Conservation (phyloP, 345 rosid species). For the Eucalyptus cloeziana region DNA sequence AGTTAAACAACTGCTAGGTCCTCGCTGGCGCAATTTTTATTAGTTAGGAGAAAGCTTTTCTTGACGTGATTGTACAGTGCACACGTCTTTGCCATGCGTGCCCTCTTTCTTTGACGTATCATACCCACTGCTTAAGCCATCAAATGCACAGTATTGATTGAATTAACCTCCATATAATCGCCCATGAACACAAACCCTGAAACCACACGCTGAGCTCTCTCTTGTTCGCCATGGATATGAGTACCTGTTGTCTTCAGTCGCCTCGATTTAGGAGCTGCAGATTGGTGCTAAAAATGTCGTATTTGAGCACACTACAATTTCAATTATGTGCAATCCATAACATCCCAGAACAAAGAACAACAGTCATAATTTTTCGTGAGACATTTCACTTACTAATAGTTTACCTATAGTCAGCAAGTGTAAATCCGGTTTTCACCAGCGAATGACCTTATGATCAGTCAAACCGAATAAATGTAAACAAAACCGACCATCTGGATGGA, state of each 20-base stretch:
- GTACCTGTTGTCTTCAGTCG: background rate
- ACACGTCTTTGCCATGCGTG: background rate
- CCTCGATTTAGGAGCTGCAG: background rate
- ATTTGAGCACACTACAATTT: background rate
- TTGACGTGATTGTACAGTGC: background rate
- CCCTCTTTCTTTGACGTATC: background rate
- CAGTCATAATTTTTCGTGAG: background rate
- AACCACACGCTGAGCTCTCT: background rate
- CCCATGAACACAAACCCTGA: background rate
- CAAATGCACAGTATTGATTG: background rate
- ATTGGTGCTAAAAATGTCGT: background rate
- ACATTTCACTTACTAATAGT: background rate
- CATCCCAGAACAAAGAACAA: background rate
- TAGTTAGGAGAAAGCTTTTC: background rate
- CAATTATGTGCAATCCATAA: background rate
- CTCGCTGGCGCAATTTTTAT: background rate
- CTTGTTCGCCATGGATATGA: background rate
- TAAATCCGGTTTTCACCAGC: background rate
- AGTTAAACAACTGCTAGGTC: background rate
- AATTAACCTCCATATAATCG: background rate
- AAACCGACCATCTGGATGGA: background rate
- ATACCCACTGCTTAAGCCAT: background rate
- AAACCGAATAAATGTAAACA: background rate
- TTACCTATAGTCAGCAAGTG: background rate
- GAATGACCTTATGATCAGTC: background rate